Percentiles rank a stretch among this genome's conserved stretches.
phyloP scores from a whole-genome alignment of 148 eudicot species.

The Rhododendron mucronatum region DNA sequence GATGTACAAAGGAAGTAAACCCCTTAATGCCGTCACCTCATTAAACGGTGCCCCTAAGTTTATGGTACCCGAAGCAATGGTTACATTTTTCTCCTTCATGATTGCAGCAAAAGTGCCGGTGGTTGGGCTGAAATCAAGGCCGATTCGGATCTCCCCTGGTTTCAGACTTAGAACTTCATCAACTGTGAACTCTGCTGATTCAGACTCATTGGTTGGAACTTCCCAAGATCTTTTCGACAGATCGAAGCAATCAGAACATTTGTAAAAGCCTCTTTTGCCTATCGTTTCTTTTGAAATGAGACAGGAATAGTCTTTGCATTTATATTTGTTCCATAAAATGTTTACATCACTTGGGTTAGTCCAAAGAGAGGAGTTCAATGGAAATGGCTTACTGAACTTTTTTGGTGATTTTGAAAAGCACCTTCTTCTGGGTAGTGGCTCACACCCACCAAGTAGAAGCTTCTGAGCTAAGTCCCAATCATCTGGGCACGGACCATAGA shows the following conservation, averaged over 20 bases:
- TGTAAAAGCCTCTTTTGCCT: slow-evolving; percentile 16
- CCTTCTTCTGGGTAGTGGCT: slow-evolving; percentile 29
- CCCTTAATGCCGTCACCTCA: slow-evolving; percentile 22
- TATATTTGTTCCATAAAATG: slow-evolving; percentile 18
- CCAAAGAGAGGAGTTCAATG: slow-evolving; percentile 17
- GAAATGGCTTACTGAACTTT: slow-evolving; percentile 10
- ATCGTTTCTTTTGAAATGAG: slow-evolving; percentile 6
- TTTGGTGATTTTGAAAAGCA: slow-evolving; percentile 26
- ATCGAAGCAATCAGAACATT: slow-evolving; percentile 20
- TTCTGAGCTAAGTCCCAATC: slow-evolving; percentile 31
- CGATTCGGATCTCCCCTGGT: slow-evolving; percentile 17
- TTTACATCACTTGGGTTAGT: slow-evolving; percentile 15
- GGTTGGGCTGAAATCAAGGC: slow-evolving; percentile 21
- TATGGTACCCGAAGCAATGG: slow-evolving; percentile 4
- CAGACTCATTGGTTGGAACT: background rate
- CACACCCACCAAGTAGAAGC: slow-evolving; percentile 23
- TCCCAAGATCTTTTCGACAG: slow-evolving; percentile 22
- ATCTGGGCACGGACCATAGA: slow-evolving; percentile 18
- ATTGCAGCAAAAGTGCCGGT: slow-evolving; percentile 18
- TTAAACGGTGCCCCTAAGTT: slow-evolving; percentile 23
- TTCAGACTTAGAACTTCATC: slow-evolving; percentile 19
- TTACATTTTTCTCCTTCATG: slow-evolving; percentile 19
- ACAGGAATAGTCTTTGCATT: slow-evolving; percentile 19
- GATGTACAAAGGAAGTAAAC: slow-evolving; percentile 20
- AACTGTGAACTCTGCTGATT: slow-evolving; percentile 14